Evolutionary conservation across 2,329 filamentous ascomycete species (phyloP).

Genomic region (Trichoderma endophyticum): DNA sequence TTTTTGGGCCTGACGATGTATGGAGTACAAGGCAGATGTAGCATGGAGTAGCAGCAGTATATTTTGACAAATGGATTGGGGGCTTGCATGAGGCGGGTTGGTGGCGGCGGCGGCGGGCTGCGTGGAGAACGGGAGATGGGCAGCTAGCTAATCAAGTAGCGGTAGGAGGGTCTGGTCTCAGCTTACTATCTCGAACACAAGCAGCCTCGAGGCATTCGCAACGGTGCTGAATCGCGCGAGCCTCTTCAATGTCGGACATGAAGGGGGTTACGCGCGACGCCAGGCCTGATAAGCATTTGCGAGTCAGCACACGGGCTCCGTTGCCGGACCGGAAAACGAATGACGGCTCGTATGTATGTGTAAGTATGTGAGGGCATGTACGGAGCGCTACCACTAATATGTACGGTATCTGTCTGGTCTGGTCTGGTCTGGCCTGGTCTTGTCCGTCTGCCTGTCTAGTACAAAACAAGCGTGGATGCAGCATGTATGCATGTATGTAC

Average conservation of each 20-base stretch:
- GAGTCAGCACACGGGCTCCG: constrained; percentile 18
- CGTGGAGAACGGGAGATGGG: constrained; percentile 18
- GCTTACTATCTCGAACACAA: constrained; percentile 41
- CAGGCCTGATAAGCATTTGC: constrained; percentile 26
- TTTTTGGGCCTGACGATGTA: constrained; percentile 15
- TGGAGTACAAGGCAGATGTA: constrained; percentile 14
- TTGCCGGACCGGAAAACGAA: constrained; percentile 3
- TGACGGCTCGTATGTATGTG: neutral
- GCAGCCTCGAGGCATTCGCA: constrained; percentile 57
- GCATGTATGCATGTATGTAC: constrained; percentile 3
- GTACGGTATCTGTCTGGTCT: neutral
- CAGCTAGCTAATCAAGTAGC: constrained; percentile 18
- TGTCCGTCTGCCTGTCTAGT: neutral
- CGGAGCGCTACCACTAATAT: neutral
- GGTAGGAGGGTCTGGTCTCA: constrained; percentile 16
- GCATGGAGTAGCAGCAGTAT: neutral
- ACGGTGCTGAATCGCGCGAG: constrained; percentile 54
- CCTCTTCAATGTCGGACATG: constrained; percentile 56
- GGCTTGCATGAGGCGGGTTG: constrained; percentile 14
- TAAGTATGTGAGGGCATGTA: constrained; percentile 4
- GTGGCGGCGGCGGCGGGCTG: constrained; percentile 16
- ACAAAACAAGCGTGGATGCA: neutral
- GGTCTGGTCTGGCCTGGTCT: neutral
- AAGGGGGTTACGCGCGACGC: constrained; percentile 36
- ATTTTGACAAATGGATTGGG: constrained; percentile 11